Evolutionary conservation across 495 filamentous ascomycete species (phyloP), one percentile per base, ranked within the genome.

Genomic region (Penicillium roqueforti): DNA sequence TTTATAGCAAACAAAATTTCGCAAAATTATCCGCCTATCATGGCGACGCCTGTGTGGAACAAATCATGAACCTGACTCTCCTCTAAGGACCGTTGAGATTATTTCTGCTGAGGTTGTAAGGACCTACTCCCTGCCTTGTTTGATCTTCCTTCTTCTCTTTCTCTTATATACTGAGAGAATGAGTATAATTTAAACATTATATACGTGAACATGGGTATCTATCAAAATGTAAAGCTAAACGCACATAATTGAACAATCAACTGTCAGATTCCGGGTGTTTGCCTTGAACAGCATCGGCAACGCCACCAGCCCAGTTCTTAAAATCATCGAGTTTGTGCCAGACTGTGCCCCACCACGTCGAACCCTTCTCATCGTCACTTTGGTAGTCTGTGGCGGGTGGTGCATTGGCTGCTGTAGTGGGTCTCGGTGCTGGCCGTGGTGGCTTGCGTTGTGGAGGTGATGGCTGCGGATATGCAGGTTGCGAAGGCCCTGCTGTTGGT

Each of bases 291-390:
- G 68, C 62, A 13, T 63, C 61, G 11, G 71, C 60, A 34, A 75
- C 23, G 40, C 72, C 68, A 8, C 50, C 58, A 22, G 70, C 68
- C 74, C 74, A 77, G 29, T 75, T 53, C 50, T 74, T 74, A 8
- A 67, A 38, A 0, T 68, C 66, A 10, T 69, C 61, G 11, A 75
- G n/a, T 39, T 71, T 75, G 29, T 62, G 57, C 65, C 61, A 69
- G 22, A 75, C 13, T 0, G 56, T 57, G 0, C 58, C 58, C 70
- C 71, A 70, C 72, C 71, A 73, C 19, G 56, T 58, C n/a, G 63
- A 25, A 3, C 46, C 55, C n/a, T 68, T 48, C 20, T 66, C 69
- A 28, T 66, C 58, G 2, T 68, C 60, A 36, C 46, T 59, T 19
- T 57, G 54, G 25, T 63, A 7, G 4, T 65, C 59, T 10, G 61